Evolutionary conservation across 768 basidiomycete species (phyloP), one percentile per base, ranked within the genome.

Genomic region (Agaricus subrufescens): DNA sequence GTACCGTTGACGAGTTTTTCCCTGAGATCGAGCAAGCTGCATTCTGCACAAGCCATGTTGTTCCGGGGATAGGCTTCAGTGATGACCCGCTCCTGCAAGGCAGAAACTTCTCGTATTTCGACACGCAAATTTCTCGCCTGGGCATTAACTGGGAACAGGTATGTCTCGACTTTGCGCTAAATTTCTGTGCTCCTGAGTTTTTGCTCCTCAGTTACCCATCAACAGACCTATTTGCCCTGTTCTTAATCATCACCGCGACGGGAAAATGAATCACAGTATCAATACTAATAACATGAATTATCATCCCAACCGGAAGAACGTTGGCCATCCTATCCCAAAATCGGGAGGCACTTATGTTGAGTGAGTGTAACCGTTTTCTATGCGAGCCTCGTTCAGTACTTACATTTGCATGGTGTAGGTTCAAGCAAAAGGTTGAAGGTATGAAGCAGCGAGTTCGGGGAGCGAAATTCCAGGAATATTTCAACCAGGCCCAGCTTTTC

Each of bases 11-110:
- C 51, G 88, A 91, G 62, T 94, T 81, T 73, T 94, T 94, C 72
- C 72, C 91, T 10, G 91, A 95, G 72, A 84, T 84, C 5, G 94
- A 96, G 70, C 92, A 94, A 69, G 86, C 86, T 51, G 93, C 92
- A 0, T 95, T 93, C 69, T 95, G 90, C 69, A 95, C 91, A 1
- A 73, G 72, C 29, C 84, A 86, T 48, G 73, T 86, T 29, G 84
- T 86, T 7, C 85, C 84, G 3, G 84, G 83, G 6, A 85, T 86
- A 51, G 84, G 83, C 6, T 86, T 87, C 65, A 85, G 83, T 62
- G 80, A 89, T 65, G 89, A 92, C 62, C 90, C 90, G 3, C 71
- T 93, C 27, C 74, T 93, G n/a, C 87, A 89, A 71, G 86, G 87
- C 3, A 78, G 94, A 40, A 92, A 91, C 71, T 93, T 94, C 70